phyloP scores from a whole-genome alignment of 768 basidiomycete genomes.

The Mycena olivaceomarginata region DNA sequence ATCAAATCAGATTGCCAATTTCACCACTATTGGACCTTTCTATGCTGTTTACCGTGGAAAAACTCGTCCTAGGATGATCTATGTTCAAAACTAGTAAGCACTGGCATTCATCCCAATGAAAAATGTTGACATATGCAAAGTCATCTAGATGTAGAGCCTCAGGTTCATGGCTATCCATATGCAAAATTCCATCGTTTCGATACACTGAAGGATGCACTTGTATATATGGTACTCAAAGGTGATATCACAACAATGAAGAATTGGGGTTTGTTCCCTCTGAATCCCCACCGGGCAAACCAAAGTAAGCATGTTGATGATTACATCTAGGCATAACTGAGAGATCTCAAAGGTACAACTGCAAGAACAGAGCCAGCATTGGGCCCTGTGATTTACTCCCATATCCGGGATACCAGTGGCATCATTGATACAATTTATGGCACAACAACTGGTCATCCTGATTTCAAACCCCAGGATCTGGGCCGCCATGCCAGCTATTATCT shows the following conservation, averaged over 20 bases:
- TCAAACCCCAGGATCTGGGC: background rate
- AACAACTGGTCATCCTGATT: background rate
- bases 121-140: background rate
- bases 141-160: background rate
- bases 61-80: conserved; percentile 2
- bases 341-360: too few relatives aligned
- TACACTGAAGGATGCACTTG: conserved; percentile 10
- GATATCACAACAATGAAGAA: background rate
- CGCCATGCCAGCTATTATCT: conserved; percentile 19
- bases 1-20: background rate
- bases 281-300: background rate
- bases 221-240: conserved; percentile 27
- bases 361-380: background rate
- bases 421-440: conserved; percentile 18
- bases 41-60: conserved; percentile 21
- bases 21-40: background rate
- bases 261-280: background rate
- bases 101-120: background rate
- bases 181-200: conserved; percentile 14
- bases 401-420: conserved; percentile 11
- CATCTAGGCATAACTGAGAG: too few relatives aligned
- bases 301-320: background rate
- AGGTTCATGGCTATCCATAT: conserved; percentile 11
- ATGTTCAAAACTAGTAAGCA: conserved; percentile 10
- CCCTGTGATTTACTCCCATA: conserved; percentile 14